These are phyloP conservation scores for Hanseniaspora hatyaiensis DNA, from an alignment of 805 yeast genomes.

Conservation along the genomic window DNA sequence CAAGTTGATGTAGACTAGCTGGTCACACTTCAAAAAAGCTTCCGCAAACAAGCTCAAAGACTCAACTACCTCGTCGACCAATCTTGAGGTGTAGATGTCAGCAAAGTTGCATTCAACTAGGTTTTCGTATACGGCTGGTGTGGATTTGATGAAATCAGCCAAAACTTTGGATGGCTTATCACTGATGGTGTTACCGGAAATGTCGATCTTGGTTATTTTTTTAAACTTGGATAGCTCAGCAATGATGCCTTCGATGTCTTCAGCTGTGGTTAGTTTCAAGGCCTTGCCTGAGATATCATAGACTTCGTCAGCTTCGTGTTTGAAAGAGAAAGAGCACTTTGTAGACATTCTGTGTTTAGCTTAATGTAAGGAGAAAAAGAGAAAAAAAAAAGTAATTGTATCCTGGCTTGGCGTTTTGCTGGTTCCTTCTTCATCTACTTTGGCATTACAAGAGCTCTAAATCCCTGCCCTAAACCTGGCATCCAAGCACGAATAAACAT, in stretches of 20 bases:
- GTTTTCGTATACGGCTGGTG: slow-evolving; percentile 32
- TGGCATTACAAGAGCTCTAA: background rate
- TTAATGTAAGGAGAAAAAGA: slow-evolving; percentile 4
- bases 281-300: slow-evolving; percentile 65
- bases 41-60: slow-evolving; percentile 64
- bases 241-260: slow-evolving; percentile 62
- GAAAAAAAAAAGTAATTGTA: slow-evolving; percentile 1
- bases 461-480: too few species aligned
- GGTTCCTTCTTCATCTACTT: too few species aligned
- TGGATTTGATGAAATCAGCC: slow-evolving; percentile 41
- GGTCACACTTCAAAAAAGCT: slow-evolving; percentile 55
- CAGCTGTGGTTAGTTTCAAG: slow-evolving; percentile 57
- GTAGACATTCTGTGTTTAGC: slow-evolving; percentile 32
- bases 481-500: too few species aligned
- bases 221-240: slow-evolving; percentile 38
- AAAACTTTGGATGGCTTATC: slow-evolving; percentile 71
- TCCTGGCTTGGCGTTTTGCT: background rate
- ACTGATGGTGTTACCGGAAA: slow-evolving; percentile 91
- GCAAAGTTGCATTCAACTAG: slow-evolving; percentile 68
- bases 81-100: slow-evolving; percentile 88
- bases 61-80: slow-evolving; percentile 86
- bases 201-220: slow-evolving; percentile 47
- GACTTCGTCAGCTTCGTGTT: slow-evolving; percentile 37
- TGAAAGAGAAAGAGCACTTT: slow-evolving; percentile 30
- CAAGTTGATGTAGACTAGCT: slow-evolving; percentile 62